Conservation (phyloP, 345 rosid species). For the Lumnitzera littorea region DNA sequence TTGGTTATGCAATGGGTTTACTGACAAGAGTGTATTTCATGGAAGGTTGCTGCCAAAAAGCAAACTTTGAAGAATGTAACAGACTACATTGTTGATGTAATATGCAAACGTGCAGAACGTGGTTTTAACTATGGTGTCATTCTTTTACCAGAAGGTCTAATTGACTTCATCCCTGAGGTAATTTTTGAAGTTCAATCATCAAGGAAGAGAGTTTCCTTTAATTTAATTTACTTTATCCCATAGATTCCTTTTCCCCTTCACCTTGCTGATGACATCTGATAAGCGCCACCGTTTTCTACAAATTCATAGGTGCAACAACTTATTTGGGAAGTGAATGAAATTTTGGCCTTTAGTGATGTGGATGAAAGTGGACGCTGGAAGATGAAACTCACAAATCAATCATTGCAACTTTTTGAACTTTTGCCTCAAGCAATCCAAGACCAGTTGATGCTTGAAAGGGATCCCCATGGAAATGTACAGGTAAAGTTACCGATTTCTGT, state of each 20-base stretch:
- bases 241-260: background rate
- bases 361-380: constrained; percentile 86
- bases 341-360: constrained; percentile 39
- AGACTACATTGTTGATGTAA: constrained; percentile 72
- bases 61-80: constrained; percentile 79
- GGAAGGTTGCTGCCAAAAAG: constrained; percentile 76
- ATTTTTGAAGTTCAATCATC: background rate
- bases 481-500: constrained; percentile 18
- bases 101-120: constrained; percentile 60
- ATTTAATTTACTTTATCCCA: background rate
- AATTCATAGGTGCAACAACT: constrained; percentile 40
- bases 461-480: constrained; percentile 99
- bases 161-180: constrained; percentile 58
- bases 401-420: constrained; percentile 15
- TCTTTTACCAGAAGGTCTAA: constrained; percentile 51
- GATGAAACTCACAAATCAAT: constrained; percentile 49
- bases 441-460: constrained; percentile 95
- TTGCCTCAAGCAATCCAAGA: constrained; percentile 54
- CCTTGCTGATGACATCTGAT: background rate
- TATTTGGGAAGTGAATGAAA: constrained; percentile 43
- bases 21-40: too few relatives aligned
- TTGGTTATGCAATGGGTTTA: too few relatives aligned
- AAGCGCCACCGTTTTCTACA: background rate
- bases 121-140: constrained; percentile 48
- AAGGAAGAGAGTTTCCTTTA: background rate